A percentile compares a stretch with the other conserved stretches of the same genome.
These are phyloP conservation scores for Dichotomocladium elegans DNA, from an alignment of 371 early-diverging fungal species.

Conservation along the genomic window DNA sequence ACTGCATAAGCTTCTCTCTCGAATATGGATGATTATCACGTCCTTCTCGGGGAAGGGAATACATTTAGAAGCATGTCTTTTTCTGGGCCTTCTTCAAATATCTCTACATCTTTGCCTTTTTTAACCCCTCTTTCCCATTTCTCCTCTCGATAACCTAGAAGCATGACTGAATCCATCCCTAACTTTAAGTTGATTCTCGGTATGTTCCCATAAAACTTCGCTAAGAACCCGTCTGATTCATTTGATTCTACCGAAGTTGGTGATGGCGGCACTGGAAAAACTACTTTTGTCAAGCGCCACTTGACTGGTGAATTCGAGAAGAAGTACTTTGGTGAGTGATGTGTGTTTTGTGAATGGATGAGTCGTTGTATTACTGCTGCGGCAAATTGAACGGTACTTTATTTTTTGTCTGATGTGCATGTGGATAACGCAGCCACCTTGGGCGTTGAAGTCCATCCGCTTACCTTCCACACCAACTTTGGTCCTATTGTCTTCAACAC, in stretches of 20 bases:
- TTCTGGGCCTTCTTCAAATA: no score
- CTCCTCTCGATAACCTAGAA: neutral
- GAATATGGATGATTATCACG: no score
- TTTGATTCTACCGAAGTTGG: constrained; percentile 69
- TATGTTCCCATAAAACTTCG: constrained; percentile 16
- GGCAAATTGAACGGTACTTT: no score
- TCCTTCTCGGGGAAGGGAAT: no score
- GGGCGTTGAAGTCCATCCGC: constrained; percentile 99
- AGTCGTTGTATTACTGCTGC: no score
- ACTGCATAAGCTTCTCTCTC: no score
- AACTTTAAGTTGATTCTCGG: constrained; percentile 85
- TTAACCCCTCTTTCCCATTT: neutral
- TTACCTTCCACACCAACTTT: constrained; percentile 97
- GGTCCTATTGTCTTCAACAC: constrained; percentile 97
- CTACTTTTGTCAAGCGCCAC: constrained; percentile 99
- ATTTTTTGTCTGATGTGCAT: neutral
- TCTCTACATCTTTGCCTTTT: neutral
- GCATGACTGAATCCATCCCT: constrained; percentile 49
- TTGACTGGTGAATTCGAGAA: constrained; percentile 99
- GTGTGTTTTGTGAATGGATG: neutral
- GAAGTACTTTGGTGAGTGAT: constrained; percentile 94
- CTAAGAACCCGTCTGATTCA: neutral
- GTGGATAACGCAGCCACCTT: constrained; percentile 81
- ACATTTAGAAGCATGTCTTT: no score
- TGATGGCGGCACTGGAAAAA: constrained; percentile 99